phyloP scores from a whole-genome alignment of 1,139 yeast genomes.

The Zygotorulaspora mrakii region DNA sequence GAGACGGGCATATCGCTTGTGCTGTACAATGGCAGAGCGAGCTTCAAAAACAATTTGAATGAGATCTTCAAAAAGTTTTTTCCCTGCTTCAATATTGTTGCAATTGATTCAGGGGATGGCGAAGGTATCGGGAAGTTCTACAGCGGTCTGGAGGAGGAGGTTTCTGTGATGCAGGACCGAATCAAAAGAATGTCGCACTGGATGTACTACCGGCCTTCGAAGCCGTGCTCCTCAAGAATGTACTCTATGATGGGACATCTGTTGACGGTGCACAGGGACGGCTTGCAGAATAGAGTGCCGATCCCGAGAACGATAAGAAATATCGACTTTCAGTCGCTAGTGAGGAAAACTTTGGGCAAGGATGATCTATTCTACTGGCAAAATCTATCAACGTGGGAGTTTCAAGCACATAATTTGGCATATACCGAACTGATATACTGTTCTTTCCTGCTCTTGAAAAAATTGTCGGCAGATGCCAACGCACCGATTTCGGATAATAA shows the following conservation, averaged over 20 bases:
- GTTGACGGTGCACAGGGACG: conserved; percentile 2
- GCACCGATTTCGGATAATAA: conserved; percentile 23
- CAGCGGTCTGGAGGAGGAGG: conserved; percentile 10
- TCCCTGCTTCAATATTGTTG: conserved; percentile 25
- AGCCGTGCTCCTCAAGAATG: conserved; percentile 21
- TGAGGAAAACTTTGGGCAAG: conserved; percentile 5
- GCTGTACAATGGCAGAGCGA: conserved; percentile 4
- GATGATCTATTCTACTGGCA: conserved; percentile 20
- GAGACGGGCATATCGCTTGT: conserved; percentile 15
- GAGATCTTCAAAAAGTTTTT: conserved; percentile 19
- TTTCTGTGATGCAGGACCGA: conserved; percentile 16
- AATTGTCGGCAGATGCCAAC: conserved; percentile 22
- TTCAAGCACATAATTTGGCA: conserved; percentile 29
- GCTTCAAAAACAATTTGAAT: conserved; percentile 11
- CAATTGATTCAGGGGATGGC: conserved; percentile 13
- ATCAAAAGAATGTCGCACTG: conserved; percentile 27
- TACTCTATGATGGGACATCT: conserved; percentile 29
- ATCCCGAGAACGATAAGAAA: conserved; percentile 23
- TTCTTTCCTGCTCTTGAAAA: conserved; percentile 25
- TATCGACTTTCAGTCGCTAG: conserved; percentile 18
- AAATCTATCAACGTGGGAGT: conserved; percentile 30
- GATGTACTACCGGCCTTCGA: conserved; percentile 25
- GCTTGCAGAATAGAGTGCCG: neutral
- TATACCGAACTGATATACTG: conserved; percentile 31
- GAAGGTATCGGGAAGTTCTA: conserved; percentile 4